Evolutionary conservation across 306 rosid species (phyloP).

Genomic region (Lagenaria siceraria): DNA sequence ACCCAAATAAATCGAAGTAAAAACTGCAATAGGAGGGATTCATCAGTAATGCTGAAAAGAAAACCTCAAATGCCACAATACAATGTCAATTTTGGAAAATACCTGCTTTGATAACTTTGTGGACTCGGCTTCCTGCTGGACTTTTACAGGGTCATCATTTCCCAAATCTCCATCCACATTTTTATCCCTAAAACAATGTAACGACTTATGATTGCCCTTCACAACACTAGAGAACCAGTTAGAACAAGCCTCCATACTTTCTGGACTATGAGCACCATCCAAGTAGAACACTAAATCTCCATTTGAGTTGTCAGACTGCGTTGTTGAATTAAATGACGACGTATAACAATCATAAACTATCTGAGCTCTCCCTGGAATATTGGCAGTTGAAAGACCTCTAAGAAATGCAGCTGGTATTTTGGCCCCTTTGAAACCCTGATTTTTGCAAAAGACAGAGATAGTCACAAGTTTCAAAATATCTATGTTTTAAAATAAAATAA

Average conservation of each 20-base stretch:
- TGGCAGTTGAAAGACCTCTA: conserved; percentile 59
- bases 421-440: conserved; percentile 25
- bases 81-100: neutral
- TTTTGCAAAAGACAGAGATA: neutral
- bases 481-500: neutral
- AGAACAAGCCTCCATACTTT: conserved; percentile 65
- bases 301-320: conserved; percentile 18
- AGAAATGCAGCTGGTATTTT: conserved; percentile 43
- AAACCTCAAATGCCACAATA: neutral
- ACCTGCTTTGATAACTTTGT: conserved; percentile 38
- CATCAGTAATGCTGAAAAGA: neutral
- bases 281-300: conserved; percentile 60
- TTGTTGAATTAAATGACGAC: conserved; percentile 14
- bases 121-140: conserved; percentile 12
- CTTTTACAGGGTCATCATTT: conserved; percentile 20
- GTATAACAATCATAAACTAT: conserved; percentile 31
- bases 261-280: conserved; percentile 91
- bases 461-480: neutral
- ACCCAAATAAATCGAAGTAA: neutral
- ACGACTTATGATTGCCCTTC: conserved; percentile 16
- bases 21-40: neutral
- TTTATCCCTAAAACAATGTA: conserved; percentile 12
- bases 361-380: conserved; percentile 61
- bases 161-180: conserved; percentile 15
- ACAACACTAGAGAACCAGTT: conserved; percentile 36